Evolutionary conservation across 805 yeast species (phyloP).

Genomic region (Zygosaccharomyces lentus): DNA sequence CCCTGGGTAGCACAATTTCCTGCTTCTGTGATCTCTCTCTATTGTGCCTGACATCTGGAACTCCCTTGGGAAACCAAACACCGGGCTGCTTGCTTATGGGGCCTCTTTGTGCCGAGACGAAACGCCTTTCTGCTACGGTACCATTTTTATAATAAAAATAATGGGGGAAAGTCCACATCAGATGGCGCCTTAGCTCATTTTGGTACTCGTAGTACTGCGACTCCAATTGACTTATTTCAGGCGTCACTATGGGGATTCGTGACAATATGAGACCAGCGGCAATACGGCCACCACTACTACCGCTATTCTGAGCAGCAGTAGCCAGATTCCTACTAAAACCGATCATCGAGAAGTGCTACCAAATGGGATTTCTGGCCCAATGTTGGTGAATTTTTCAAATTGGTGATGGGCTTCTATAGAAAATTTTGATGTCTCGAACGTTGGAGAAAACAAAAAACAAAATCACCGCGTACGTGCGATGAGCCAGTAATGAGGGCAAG

Average conservation of each 20-base stretch:
- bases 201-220: conserved; percentile 75
- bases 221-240: conserved; percentile 70
- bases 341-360: conserved; percentile 3
- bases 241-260: conserved; percentile 80
- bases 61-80: conserved; percentile 76
- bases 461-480: conserved; percentile 1
- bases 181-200: conserved; percentile 76
- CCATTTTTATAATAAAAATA: conserved; percentile 90
- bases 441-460: background rate
- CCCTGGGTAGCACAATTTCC: conserved; percentile 67
- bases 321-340: conserved; percentile 16
- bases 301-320: conserved; percentile 17
- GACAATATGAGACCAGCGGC: conserved; percentile 61
- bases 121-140: conserved; percentile 79
- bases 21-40: conserved; percentile 87
- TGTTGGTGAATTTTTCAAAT: background rate
- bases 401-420: background rate
- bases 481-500: background rate
- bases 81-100: conserved; percentile 71
- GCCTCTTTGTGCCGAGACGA: conserved; percentile 65
- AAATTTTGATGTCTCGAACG: conserved; percentile 2
- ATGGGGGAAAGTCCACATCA: conserved; percentile 97
- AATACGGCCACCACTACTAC: conserved; percentile 20
- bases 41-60: conserved; percentile 79
- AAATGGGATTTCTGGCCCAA: background rate